Evolutionary conservation across 164 flowering plant genomes (phyloP), one percentile per base, ranked within the genome.

Genomic region (Saururus chinensis): DNA sequence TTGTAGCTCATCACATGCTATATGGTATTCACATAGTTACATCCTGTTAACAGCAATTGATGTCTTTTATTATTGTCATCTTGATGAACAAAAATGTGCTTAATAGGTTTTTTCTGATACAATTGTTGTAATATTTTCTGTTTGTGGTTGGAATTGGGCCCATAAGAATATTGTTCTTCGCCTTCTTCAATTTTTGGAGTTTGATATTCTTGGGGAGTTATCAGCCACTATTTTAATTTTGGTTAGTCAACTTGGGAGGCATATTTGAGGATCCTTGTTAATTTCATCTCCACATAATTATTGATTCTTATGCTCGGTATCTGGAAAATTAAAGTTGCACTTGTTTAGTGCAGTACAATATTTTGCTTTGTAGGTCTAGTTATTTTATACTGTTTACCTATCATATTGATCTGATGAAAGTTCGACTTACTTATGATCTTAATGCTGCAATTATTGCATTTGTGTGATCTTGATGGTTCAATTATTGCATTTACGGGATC

Each of bases 241-340:
- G 60, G 77, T 88, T 54, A 95, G 96, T 70, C 84, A 88, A 64
- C 68, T 92, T 11, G 90, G 98, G 63, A 85, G 95, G 96, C n/a
- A n/a, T n/a, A n/a, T n/a, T n/a, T 57, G 21, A n/a, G 35, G 19
- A n/a, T 12, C 52, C 20, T 13, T 30, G 12, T 40, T 4, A 20
- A n/a, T 26, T 26, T n/a, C n/a, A n/a, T n/a, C n/a, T n/a, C n/a
- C n/a, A n/a, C n/a, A n/a, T n/a, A n/a, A n/a, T n/a, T n/a, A 20
- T 19, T 19, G 10, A 4, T 35, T 30, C 8, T 4, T 30, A 37
- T 19, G 4, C n/a, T 48, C 57, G 41, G 4, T 51, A 8, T 51
- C n/a, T n/a, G n/a, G n/a, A n/a, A n/a, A 19, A 7, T 51, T 13
- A 20, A 26, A 49, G 26, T 53, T 37, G 13, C 19, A n/a, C n/a